Percentiles rank a stretch among this genome's conserved stretches.
Evolutionary conservation across 2,329 filamentous ascomycete species (phyloP).

Genomic region (Aureobasidium sp.): DNA sequence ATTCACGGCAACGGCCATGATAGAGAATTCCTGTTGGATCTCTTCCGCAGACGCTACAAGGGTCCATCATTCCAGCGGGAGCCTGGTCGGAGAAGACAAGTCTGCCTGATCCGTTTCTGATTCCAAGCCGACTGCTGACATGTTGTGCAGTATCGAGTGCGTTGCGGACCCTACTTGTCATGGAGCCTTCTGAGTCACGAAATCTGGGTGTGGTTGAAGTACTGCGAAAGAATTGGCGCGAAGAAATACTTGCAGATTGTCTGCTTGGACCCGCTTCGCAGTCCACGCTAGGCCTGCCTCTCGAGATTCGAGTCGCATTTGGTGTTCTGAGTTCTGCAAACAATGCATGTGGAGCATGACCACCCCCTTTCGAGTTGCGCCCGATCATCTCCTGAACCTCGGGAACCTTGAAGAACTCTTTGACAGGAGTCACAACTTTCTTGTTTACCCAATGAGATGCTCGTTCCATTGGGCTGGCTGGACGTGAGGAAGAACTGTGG

Average conservation of each 20-base stretch:
- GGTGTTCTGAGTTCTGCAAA: background rate
- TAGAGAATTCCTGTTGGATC: background rate
- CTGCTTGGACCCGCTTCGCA: background rate
- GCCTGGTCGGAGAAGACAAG: constrained; percentile 6
- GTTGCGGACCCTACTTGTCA: background rate
- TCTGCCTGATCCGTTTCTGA: background rate
- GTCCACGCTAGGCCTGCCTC: background rate
- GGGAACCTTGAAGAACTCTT: background rate
- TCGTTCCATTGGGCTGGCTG: background rate
- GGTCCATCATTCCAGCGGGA: constrained; percentile 16
- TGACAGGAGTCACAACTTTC: constrained; percentile 6
- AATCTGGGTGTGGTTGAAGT: background rate
- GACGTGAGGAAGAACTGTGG: background rate
- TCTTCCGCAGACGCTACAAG: background rate
- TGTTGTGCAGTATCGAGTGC: background rate
- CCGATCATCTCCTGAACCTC: background rate
- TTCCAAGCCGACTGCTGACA: background rate
- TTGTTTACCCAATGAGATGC: constrained; percentile 6
- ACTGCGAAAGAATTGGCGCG: background rate
- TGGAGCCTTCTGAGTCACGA: background rate
- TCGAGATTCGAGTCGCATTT: no score
- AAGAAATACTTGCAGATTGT: background rate
- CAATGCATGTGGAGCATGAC: background rate
- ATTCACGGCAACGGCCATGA: background rate
- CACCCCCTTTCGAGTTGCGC: background rate